phyloP scores from a whole-genome alignment of 2,329 filamentous ascomycete species.

The Botrytis aclada region DNA sequence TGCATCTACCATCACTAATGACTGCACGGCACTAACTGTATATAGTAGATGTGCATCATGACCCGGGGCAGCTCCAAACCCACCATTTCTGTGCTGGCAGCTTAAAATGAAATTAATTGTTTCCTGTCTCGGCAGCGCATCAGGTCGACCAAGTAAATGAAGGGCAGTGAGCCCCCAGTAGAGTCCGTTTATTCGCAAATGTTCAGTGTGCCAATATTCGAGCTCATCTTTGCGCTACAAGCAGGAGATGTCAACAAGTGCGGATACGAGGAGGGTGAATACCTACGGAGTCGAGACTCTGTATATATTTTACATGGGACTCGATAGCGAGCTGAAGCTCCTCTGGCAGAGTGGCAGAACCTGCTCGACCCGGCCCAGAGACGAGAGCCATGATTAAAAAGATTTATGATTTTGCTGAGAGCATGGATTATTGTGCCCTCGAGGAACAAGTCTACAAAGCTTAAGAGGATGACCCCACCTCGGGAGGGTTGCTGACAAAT shows the following conservation, averaged over 20 bases:
- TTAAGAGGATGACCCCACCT: background rate
- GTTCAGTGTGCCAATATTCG: conserved; percentile 97
- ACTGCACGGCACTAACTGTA: conserved; percentile 92
- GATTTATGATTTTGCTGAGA: background rate
- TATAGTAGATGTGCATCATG: conserved; percentile 97
- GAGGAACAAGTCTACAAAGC: background rate
- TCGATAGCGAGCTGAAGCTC: conserved; percentile 38
- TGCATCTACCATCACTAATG: conserved; percentile 81
- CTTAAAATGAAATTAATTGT: conserved; percentile 92
- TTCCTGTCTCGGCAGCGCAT: conserved; percentile 74
- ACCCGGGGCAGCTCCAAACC: conserved; percentile 88
- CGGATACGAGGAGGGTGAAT: conserved; percentile 24
- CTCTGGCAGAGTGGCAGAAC: conserved; percentile 28
- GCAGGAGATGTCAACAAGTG: conserved; percentile 35
- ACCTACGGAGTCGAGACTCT: conserved; percentile 81
- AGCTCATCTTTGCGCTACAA: conserved; percentile 81
- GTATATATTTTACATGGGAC: conserved; percentile 85
- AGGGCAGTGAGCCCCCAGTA: conserved; percentile 95
- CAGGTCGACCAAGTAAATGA: conserved; percentile 76
- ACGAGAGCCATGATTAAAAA: conserved; percentile 35
- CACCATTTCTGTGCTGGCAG: conserved; percentile 85
- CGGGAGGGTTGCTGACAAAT: background rate
- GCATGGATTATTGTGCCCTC: background rate
- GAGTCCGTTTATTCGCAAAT: conserved; percentile 88
- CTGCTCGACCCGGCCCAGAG: conserved; percentile 36